Evolutionary conservation across 139 green algal genomes (phyloP), one percentile per base, ranked within the genome.

Genomic region (Asterochloris erici): DNA sequence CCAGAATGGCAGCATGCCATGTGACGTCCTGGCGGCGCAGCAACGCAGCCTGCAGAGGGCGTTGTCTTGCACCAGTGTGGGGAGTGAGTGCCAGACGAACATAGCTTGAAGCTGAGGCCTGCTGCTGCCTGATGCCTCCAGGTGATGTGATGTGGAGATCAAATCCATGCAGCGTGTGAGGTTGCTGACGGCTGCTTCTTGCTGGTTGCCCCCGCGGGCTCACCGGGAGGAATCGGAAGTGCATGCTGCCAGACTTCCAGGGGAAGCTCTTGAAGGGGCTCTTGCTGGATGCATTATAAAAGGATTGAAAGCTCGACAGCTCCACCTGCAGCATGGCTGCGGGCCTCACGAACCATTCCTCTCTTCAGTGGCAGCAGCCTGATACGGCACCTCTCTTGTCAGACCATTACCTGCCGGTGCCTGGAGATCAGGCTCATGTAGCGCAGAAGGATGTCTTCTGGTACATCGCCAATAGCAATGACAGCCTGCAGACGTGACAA

Each of bases 191-290:
- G 66, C 61, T 73, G 71, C n/a, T n/a, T n/a, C n/a, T n/a, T n/a
- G n/a, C 16, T 28, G 29, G 6, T 54, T 54, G 38, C 38, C 38
- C 38, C 38, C 6, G 38, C 10, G 63, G 54, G 10, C 73, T 83
- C 29, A 92, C 92, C 80, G 90, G 85, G 28, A 95, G 81, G 78
- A 96, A 96, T 15, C 87, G 85, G 76, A 97, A 93, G 86, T 95
- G 91, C 92, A 97, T 89, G 69, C 84, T 83, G 63, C 92, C 90
- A 15, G 74, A 90, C 77, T 88, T 92, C 92, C 91, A 96, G 61
- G 94, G 91, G 70, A 96, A 86, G 77, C 86, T 86, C n/a, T 85
- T 88, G 71, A 96, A 95, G 21, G 93, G 93, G 27, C 87, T 92
- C 82, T 94, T 94, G 26, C 88, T 83, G 11, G 85, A 63, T 68